Conservation (phyloP, 768 basidiomycete genomes). For the Suillus tomentosus region DNA sequence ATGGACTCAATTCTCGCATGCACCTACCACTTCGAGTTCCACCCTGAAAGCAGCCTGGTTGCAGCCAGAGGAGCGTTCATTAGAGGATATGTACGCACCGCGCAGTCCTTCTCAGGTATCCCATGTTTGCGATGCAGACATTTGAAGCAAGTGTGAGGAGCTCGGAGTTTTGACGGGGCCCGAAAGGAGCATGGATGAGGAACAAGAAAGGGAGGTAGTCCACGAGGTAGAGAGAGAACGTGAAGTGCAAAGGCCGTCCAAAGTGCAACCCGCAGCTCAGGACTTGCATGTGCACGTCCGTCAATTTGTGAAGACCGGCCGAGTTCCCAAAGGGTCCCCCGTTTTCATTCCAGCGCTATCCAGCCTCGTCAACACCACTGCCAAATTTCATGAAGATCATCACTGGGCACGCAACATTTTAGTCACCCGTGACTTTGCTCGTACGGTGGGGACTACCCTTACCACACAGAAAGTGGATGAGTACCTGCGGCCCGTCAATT, state of each 20-base stretch:
- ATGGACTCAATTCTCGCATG: slow-evolving; percentile 20
- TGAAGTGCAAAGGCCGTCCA: slow-evolving; percentile 39
- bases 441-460: slow-evolving; percentile 10
- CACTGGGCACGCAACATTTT: slow-evolving; percentile 24
- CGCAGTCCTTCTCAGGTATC: not conserved
- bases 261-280: slow-evolving; percentile 26
- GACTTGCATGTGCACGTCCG: slow-evolving; percentile 23
- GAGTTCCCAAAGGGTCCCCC: slow-evolving; percentile 17
- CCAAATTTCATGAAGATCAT: slow-evolving; percentile 20
- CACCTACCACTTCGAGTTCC: not conserved
- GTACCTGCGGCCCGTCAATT: slow-evolving; percentile 32
- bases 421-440: slow-evolving; percentile 21
- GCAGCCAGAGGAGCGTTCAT: slow-evolving; percentile 39
- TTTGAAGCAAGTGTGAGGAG: slow-evolving; percentile 18
- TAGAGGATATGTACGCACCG: slow-evolving; percentile 38
- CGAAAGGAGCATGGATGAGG: slow-evolving; percentile 40
- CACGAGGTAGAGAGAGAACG: slow-evolving; percentile 48
- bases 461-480: slow-evolving; percentile 17
- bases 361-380: slow-evolving; percentile 16
- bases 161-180: slow-evolving; percentile 21
- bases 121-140: slow-evolving; percentile 4
- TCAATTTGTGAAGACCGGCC: slow-evolving; percentile 33
- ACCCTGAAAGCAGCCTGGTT: slow-evolving; percentile 37
- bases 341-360: slow-evolving; percentile 25
- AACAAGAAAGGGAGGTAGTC: slow-evolving; percentile 51